Conservation (phyloP, 2,329 filamentous ascomycete species). For the Trichophyton benhamiae region DNA sequence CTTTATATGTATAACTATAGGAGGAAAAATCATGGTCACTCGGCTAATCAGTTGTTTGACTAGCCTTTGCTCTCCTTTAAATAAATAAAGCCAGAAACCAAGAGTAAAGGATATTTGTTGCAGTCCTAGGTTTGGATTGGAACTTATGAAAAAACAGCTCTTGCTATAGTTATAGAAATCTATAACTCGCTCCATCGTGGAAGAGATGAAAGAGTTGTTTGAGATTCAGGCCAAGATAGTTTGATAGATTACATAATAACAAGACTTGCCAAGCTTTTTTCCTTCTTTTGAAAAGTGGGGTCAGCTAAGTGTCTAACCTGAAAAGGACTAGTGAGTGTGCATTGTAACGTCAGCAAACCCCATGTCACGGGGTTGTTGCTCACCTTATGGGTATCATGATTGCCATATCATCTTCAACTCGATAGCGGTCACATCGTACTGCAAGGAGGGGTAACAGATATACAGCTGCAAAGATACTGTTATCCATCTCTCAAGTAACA, state of each 20-base stretch:
- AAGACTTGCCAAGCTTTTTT: background rate
- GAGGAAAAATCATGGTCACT: no score
- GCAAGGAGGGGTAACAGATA: background rate
- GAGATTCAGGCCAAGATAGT: background rate
- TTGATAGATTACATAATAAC: background rate
- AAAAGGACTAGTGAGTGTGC: background rate
- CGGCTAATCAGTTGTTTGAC: background rate
- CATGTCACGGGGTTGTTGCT: background rate
- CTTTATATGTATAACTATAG: background rate
- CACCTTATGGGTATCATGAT: background rate
- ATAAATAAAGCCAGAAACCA: background rate
- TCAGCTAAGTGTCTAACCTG: background rate
- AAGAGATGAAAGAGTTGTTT: background rate
- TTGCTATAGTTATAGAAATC: background rate
- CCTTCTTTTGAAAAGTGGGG: background rate
- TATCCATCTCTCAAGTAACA: background rate
- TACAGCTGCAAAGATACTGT: background rate
- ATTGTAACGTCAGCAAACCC: background rate
- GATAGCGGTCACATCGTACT: background rate
- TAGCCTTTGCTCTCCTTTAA: background rate
- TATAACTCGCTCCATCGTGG: background rate
- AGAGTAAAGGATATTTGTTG: no score
- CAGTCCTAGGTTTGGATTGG: no score
- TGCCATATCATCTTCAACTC: background rate
- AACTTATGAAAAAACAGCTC: no score